Evolutionary conservation across 2,329 filamentous ascomycete genomes (phyloP).

Genomic region (Trichoderma breve): DNA sequence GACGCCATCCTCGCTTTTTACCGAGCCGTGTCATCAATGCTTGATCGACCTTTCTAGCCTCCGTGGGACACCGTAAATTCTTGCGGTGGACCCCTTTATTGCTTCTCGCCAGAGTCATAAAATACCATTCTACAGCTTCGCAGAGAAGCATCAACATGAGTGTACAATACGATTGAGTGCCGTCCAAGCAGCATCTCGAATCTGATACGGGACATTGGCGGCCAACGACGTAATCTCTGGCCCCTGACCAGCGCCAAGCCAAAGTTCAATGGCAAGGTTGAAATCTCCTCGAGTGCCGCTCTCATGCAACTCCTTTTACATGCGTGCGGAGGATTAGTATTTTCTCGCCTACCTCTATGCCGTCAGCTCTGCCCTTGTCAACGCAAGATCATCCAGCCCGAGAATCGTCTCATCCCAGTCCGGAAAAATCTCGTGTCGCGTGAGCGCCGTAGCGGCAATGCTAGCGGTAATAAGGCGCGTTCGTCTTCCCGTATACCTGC

Average conservation of each 20-base stretch:
- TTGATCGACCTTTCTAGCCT: not conserved
- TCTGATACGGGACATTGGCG: not conserved
- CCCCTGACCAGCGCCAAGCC: not conserved
- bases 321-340: not conserved
- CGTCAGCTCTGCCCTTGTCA: not conserved
- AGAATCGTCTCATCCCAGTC: not conserved
- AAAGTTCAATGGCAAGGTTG: not conserved
- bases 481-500: not conserved
- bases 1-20: not conserved
- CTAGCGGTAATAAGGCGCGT: not conserved
- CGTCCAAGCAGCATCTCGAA: not conserved
- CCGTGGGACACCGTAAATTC: not conserved
- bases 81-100: not conserved
- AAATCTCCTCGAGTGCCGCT: not conserved
- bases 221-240: not conserved
- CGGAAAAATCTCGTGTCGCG: constrained; percentile 1
- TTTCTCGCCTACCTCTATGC: not conserved
- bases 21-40: not conserved
- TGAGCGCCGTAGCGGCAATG: not conserved
- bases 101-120: not conserved
- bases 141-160: not conserved
- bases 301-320: not conserved
- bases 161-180: no score
- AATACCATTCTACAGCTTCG: not conserved
- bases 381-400: not conserved